A percentile compares a stretch with the other conserved stretches of the same genome.
These are phyloP conservation scores for Metschnikowia koreensis DNA, from an alignment of 805 yeast species.

Conservation along the genomic window DNA sequence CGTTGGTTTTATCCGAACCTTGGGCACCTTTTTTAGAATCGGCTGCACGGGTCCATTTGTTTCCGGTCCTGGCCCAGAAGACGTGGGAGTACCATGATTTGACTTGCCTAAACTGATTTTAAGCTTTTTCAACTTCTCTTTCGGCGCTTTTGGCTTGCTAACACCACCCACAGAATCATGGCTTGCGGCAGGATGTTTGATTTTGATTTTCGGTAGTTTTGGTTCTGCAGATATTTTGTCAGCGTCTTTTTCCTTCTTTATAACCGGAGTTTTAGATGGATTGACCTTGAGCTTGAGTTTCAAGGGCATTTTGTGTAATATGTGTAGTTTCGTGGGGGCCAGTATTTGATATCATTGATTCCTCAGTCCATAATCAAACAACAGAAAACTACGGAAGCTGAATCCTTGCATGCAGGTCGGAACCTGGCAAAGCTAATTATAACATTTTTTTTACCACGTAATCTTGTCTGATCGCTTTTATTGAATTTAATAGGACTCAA, in stretches of 20 bases:
- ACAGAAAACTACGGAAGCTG: too few species aligned
- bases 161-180: conserved; percentile 11
- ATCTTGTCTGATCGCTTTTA: too few species aligned
- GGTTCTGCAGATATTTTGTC: neutral
- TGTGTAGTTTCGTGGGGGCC: neutral
- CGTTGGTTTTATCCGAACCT: conserved; percentile 53
- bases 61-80: conserved; percentile 3
- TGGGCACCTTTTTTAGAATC: conserved; percentile 31
- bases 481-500: too few species aligned
- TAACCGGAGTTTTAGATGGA: conserved; percentile 4
- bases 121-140: conserved; percentile 25
- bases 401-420: too few species aligned
- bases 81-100: neutral
- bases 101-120: conserved; percentile 23
- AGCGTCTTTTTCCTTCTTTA: conserved; percentile 1
- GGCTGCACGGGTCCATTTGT: conserved; percentile 8
- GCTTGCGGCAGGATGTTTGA: conserved; percentile 21
- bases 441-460: too few species aligned
- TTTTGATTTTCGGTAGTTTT: conserved; percentile 19
- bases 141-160: conserved; percentile 13
- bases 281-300: conserved; percentile 23
- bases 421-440: too few species aligned
- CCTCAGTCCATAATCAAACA: too few species aligned
- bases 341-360: too few species aligned
- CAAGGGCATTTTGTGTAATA: conserved; percentile 15